Conservation (phyloP, 2,329 filamentous ascomycete species). For the Monascus ruber region DNA sequence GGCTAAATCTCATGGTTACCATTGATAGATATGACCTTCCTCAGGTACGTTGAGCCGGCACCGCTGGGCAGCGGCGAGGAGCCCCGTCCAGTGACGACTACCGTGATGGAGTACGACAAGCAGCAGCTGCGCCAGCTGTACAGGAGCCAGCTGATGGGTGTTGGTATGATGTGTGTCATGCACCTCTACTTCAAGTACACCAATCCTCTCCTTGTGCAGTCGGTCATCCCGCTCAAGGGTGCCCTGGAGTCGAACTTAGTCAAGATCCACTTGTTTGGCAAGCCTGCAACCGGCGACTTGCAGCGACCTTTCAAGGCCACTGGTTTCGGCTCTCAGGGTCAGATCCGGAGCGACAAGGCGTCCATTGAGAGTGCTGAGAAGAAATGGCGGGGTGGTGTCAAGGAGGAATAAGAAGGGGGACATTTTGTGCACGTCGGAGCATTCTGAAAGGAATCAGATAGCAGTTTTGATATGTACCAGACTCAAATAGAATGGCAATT, state of each 20-base stretch:
- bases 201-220: conserved; percentile 97
- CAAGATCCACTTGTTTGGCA: conserved; percentile 87
- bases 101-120: conserved; percentile 87
- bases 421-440: neutral
- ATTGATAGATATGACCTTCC: conserved; percentile 72
- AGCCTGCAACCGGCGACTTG: conserved; percentile 78
- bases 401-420: conserved; percentile 32
- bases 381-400: conserved; percentile 39
- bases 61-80: conserved; percentile 90
- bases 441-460: too few species aligned
- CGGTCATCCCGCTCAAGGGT: conserved; percentile 93
- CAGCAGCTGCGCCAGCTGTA: conserved; percentile 73
- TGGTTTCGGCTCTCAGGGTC: conserved; percentile 63
- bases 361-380: conserved; percentile 43
- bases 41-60: conserved; percentile 96
- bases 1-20: too few species aligned
- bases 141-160: conserved; percentile 87
- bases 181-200: conserved; percentile 99
- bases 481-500: too few species aligned
- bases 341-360: conserved; percentile 86
- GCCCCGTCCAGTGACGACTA: conserved; percentile 92
- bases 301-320: conserved; percentile 90
- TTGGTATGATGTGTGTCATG: conserved; percentile 98
- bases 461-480: too few species aligned
- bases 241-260: conserved; percentile 90